phyloP scores from a whole-genome alignment of 139 green algal genomes.

The Chlamydomonas eustigma region DNA sequence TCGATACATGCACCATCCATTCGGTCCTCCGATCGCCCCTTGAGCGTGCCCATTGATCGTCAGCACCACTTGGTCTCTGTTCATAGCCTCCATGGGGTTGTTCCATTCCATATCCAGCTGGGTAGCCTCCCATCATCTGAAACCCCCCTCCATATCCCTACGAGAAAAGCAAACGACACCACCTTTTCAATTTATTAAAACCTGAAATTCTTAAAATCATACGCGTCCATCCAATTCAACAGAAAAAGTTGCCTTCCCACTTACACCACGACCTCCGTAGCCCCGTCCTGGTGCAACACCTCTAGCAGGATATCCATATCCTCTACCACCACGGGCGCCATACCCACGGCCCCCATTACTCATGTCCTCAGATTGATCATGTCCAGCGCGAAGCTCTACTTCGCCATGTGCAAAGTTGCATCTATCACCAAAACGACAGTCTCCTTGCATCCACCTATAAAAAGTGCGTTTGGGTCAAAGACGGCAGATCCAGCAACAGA shows the following conservation, averaged over 20 bases:
- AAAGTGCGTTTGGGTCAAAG: neutral
- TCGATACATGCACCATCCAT: conserved; percentile 21
- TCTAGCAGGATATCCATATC: conserved; percentile 4
- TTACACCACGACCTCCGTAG: conserved; percentile 12
- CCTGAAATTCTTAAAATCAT: too few relatives aligned
- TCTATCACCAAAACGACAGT: conserved; percentile 85
- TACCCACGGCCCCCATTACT: conserved; percentile 10
- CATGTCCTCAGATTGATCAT: neutral
- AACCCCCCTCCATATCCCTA: too few relatives aligned
- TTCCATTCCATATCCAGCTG: neutral
- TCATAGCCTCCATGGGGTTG: neutral
- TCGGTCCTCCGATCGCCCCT: conserved; percentile 2
- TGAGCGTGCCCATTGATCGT: conserved; percentile 10
- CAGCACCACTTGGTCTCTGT: neutral
- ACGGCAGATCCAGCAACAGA: neutral
- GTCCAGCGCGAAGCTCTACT: conserved; percentile 58
- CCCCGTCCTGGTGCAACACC: conserved; percentile 15
- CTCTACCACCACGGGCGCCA: conserved; percentile 21
- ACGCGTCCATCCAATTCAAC: too few relatives aligned
- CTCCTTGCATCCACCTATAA: conserved; percentile 70
- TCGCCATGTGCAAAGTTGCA: conserved; percentile 97
- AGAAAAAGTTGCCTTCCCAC: neutral
- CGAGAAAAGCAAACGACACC: too few relatives aligned
- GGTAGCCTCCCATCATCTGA: neutral
- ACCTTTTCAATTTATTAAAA: too few relatives aligned